Evolutionary conservation across 495 filamentous ascomycete species (phyloP).

Genomic region (Daldinia caldariorum): DNA sequence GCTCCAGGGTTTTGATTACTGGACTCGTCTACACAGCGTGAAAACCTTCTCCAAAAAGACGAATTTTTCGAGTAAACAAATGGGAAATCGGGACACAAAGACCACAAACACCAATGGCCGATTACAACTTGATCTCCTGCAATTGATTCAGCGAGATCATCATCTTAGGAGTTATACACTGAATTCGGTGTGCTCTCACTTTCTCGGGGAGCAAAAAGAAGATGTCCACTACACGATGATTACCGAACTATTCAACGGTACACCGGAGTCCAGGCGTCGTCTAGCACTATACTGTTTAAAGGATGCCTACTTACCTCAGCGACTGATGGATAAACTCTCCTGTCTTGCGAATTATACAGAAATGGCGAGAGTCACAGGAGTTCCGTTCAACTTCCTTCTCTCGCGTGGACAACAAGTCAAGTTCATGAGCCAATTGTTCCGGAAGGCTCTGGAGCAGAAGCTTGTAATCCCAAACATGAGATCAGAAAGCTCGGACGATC

Average conservation of each 20-base stretch:
- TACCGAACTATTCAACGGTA: conserved; percentile 95
- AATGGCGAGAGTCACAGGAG: conserved; percentile 99
- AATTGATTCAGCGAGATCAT: conserved; percentile 92
- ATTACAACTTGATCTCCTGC: conserved; percentile 91
- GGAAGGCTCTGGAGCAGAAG: conserved; percentile 89
- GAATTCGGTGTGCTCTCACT: conserved; percentile 96
- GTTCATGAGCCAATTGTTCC: conserved; percentile 96
- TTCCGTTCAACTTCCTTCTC: conserved; percentile 95
- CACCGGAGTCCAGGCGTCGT: conserved; percentile 86
- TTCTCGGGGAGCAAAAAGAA: conserved; percentile 97
- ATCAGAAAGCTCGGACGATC: conserved; percentile 72
- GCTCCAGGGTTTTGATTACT: conserved; percentile 78
- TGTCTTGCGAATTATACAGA: conserved; percentile 98
- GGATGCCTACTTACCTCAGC: conserved; percentile 94
- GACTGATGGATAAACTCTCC: conserved; percentile 96
- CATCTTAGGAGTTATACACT: conserved; percentile 96
- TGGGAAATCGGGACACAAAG: conserved; percentile 96
- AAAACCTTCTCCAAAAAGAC: conserved; percentile 75
- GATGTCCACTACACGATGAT: conserved; percentile 99
- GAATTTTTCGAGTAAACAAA: conserved; percentile 97
- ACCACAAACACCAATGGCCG: conserved; percentile 93
- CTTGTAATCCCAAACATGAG: conserved; percentile 90
- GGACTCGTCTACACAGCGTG: conserved; percentile 75
- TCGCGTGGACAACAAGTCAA: conserved; percentile 95
- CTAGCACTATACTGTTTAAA: conserved; percentile 97